phyloP scores from a whole-genome alignment of 2,329 filamentous ascomycete genomes.

The Aspergillus persii region DNA sequence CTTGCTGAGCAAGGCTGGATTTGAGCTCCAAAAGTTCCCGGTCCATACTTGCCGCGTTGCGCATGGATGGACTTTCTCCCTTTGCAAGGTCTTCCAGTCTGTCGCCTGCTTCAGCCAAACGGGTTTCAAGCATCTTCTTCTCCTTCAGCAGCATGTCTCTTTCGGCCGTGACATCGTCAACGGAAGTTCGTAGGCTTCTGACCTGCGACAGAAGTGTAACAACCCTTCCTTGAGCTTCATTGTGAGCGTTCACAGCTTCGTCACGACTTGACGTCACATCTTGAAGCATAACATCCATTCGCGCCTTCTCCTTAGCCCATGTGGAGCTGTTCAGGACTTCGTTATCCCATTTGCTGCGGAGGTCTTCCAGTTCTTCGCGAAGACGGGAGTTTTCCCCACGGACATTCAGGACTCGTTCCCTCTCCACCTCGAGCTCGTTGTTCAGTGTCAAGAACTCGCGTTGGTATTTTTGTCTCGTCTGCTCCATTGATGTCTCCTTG shows the following conservation, averaged over 20 bases:
- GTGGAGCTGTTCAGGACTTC: slow-evolving; percentile 96
- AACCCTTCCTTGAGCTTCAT: slow-evolving; percentile 90
- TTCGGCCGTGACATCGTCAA: slow-evolving; percentile 83
- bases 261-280: slow-evolving; percentile 89
- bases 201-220: slow-evolving; percentile 89
- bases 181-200: slow-evolving; percentile 73
- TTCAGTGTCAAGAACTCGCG: slow-evolving; percentile 84
- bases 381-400: slow-evolving; percentile 81
- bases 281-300: slow-evolving; percentile 83
- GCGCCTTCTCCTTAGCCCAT: slow-evolving; percentile 96
- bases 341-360: slow-evolving; percentile 96
- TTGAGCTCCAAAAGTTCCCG: slow-evolving; percentile 87
- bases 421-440: slow-evolving; percentile 88
- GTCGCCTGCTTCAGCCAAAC: slow-evolving; percentile 81
- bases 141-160: slow-evolving; percentile 81
- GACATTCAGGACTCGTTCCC: slow-evolving; percentile 83
- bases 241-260: slow-evolving; percentile 88
- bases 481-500: slow-evolving; percentile 92
- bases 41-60: slow-evolving; percentile 84
- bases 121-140: slow-evolving; percentile 82
- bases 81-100: slow-evolving; percentile 84
- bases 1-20: slow-evolving; percentile 82
- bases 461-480: slow-evolving; percentile 97
- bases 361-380: slow-evolving; percentile 92
- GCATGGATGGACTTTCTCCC: slow-evolving; percentile 81